Conservation (phyloP, 257 asterid genomes). For the Sherardia arvensis region DNA sequence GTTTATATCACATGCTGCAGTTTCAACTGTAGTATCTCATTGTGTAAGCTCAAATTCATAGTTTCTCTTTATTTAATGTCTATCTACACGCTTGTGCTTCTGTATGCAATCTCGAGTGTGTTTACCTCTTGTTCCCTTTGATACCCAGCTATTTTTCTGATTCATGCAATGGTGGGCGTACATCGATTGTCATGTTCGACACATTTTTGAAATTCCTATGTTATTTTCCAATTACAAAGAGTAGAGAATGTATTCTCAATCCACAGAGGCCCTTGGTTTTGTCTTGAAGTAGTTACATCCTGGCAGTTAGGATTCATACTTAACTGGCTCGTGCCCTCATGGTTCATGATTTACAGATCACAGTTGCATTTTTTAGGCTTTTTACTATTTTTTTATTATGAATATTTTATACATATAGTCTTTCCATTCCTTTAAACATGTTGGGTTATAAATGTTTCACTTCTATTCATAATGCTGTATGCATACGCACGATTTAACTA, state of each 20-base stretch:
- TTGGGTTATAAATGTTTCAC: neutral
- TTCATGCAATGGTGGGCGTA: neutral
- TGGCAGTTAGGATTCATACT: no score
- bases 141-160: neutral
- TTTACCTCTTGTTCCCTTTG: neutral
- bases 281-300: neutral
- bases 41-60: no score
- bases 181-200: neutral
- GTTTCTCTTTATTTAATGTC: neutral
- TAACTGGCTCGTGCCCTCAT: no score
- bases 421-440: neutral
- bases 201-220: neutral
- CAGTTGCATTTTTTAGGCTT: no score
- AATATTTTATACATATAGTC: neutral
- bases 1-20: neutral
- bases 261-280: neutral
- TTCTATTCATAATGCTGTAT: neutral
- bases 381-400: no score
- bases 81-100: no score
- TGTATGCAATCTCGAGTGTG: neutral
- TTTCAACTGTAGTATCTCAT: neutral
- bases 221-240: neutral
- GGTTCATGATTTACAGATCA: no score
- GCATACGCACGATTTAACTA: neutral
- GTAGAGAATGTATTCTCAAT: neutral